phyloP scores from a whole-genome alignment of 2,329 filamentous ascomycete genomes.

The Penicillium sp. region DNA sequence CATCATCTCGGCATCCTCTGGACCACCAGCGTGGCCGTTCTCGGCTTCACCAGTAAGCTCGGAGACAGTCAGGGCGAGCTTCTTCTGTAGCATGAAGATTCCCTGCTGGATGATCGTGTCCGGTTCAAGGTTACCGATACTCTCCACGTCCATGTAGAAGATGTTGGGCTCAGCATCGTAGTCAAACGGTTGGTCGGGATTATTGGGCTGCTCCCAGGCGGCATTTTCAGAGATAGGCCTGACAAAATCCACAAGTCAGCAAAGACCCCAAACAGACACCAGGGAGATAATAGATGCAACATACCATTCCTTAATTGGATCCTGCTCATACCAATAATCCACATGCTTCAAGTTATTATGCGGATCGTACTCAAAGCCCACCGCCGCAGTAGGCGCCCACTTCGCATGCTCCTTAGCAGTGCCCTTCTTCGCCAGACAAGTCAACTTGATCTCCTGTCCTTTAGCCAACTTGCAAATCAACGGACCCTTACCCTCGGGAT shows the following conservation, averaged over 20 bases:
- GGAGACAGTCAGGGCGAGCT: slow-evolving; percentile 80
- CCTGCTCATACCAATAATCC: slow-evolving; percentile 93
- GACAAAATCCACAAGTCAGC: slow-evolving; percentile 4
- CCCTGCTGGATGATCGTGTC: slow-evolving; percentile 88
- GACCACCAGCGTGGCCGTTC: slow-evolving; percentile 58
- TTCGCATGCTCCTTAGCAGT: slow-evolving; percentile 99
- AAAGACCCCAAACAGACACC: background rate
- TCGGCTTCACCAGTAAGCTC: slow-evolving; percentile 63
- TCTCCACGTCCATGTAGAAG: slow-evolving; percentile 96
- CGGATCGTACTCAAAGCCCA: slow-evolving; percentile 98
- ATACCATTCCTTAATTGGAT: slow-evolving; percentile 82
- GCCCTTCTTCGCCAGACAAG: slow-evolving; percentile 95
- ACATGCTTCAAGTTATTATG: slow-evolving; percentile 93
- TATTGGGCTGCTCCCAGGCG: slow-evolving; percentile 77
- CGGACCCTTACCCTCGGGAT: slow-evolving; percentile 79
- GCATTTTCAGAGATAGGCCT: slow-evolving; percentile 49
- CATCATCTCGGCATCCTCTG: slow-evolving; percentile 53
- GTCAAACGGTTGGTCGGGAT: slow-evolving; percentile 86
- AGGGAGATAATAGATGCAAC: slow-evolving; percentile 39
- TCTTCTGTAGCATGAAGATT: slow-evolving; percentile 86
- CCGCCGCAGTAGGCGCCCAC: slow-evolving; percentile 90
- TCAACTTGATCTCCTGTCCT: slow-evolving; percentile 87
- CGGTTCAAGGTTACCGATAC: slow-evolving; percentile 83
- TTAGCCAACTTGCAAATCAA: slow-evolving; percentile 89
- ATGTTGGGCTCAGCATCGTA: slow-evolving; percentile 82